Base-by-base conservation (phyloP, 1,284 basidiomycete genomes). In the Boletus smithii region DNA sequence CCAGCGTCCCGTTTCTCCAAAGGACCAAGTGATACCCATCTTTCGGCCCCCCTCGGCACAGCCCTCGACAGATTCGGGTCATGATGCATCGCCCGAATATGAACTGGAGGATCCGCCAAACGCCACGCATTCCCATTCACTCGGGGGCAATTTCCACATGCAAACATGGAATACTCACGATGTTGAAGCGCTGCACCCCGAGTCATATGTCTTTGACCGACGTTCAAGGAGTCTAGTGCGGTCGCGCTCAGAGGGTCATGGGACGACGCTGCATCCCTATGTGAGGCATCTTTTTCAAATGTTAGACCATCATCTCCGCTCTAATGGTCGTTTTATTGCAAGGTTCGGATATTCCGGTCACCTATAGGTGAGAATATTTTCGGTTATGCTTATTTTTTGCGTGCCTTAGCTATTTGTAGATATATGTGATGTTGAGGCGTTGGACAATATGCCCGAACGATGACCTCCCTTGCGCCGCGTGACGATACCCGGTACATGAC, bases 51-150 rank as follows among this genome's bases (percentile, higher is more conserved):
- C 51, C 11, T 63, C 64, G 13, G 41, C 24, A 5, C 49, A 29
- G 26, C 44, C 13, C 9, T 65, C 66, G 2, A 46, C 51, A 11
- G 44, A 49, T 6, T 63, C 53, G 3, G 57, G 48, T 9, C 62
- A 68, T n/a, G 63, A 61, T 17, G 48, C 58, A 18, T 67, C 66
- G 0, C 65, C 63, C 14, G 62, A 60, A 29, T 68, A 66, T n/a
- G 65, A 65, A 32, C 29, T 23, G 5, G 63, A 61, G 14, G 58
- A 63, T 40, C 47, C 54, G 5, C 42, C 59, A 8, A 50, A 58
- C 10, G 33, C 46, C 23, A 31, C 38, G 1, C 50, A 16, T 3
- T 35, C 49, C 9, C 45, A 57, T 39, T 67, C 61, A 8, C 37
- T 46, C n/a, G 61, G 66, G 20, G 53, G 59, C n/a, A 58, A 54